phyloP scores from a whole-genome alignment of 164 flowering plant species.

The Kingdonia uniflora region DNA sequence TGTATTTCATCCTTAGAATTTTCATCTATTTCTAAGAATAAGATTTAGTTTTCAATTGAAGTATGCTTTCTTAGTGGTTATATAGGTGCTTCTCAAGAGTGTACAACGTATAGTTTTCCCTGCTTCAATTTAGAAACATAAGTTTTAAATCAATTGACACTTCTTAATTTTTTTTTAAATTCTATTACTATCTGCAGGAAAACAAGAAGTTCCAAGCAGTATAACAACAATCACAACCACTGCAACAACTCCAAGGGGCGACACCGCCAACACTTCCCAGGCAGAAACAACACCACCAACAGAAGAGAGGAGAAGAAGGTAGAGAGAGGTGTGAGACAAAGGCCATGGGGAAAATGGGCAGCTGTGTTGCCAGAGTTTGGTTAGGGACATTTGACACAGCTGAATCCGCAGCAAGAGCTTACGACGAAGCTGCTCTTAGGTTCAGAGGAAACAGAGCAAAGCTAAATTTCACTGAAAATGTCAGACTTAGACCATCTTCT shows the following conservation, averaged over 20 bases:
- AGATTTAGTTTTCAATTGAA: background rate
- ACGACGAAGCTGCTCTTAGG: background rate
- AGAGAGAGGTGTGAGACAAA: background rate
- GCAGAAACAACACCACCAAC: background rate
- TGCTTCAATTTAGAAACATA: background rate
- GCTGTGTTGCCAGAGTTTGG: background rate
- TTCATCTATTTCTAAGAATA: too few species aligned
- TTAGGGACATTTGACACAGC: constrained; percentile 2
- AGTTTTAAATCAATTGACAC: too few species aligned
- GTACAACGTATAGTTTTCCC: background rate
- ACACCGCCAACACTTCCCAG: background rate
- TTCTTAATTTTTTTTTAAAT: too few species aligned
- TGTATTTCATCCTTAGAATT: too few species aligned
- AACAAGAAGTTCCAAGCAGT: background rate
- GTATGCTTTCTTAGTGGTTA: background rate
- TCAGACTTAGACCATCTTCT: constrained; percentile 28
- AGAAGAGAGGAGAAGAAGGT: background rate
- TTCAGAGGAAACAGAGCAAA: background rate
- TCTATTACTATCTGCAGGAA: background rate
- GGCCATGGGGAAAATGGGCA: constrained; percentile 7
- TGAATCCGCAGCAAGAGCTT: constrained; percentile 3
- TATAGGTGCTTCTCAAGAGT: background rate
- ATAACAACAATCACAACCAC: background rate
- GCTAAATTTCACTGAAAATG: constrained; percentile 19
- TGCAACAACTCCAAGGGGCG: background rate